Conservation (phyloP, 129 eudicot genomes). For the sunflower (Helianthus annuus) region HanXRQr2.0-SUNRISE NC_035449.2:125533013-125533512, state of each 20-base stretch:
- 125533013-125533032: not conserved
- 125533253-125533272: constrained; percentile 86
- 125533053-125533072: not conserved
- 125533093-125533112: not conserved
- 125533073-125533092: not conserved
- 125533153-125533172: not conserved
- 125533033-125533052: not conserved
- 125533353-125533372: not conserved
- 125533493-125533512: not conserved
- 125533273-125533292: constrained; percentile 38
- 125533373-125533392: not conserved
- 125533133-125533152: not conserved
- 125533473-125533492: not conserved
- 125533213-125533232: not conserved
- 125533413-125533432: not conserved
- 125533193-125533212: not conserved
- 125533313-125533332: constrained; percentile 45
- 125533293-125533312: constrained; percentile 58
- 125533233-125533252: constrained; percentile 56
- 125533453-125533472: not conserved
- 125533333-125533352: constrained; percentile 1
- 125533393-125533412: not conserved
- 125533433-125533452: not conserved
- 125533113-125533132: not conserved
- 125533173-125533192: not conserved